Base-by-base conservation (phyloP, 2,329 filamentous ascomycete species). In the Penicillium sp. region DNA sequence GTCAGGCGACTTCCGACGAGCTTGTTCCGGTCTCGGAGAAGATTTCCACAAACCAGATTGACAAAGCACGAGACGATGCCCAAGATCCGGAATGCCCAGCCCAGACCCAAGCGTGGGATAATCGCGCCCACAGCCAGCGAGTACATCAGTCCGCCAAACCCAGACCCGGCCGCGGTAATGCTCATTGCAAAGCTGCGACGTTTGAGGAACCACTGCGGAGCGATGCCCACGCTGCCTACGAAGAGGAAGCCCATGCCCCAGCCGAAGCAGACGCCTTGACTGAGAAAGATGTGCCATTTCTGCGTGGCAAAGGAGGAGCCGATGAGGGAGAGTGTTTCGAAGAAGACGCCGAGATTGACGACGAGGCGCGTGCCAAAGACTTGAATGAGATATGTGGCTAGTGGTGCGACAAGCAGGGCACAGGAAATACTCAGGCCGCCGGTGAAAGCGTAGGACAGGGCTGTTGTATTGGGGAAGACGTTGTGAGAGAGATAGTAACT, bases 231-330 rank as follows among this genome's bases (percentile, higher is more conserved):
- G 22, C 77, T 80, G 7, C 81, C 84, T 3, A 85, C 83, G 65
- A 86, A 87, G 1, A 86, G 73, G 60, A 87, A 87, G 0, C 85
- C 85, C 81, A 87, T 85, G 0, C 85, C 85, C 68, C 81, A 80
- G 16, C 85, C 85, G 65, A 87, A 87, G 64, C 84, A 86, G 10
- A 87, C 74, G 2, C 85, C 85, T 63, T 88, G 85, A 41, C 77
- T 79, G 1, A 87, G 78, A 61, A 86, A 85, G 9, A 88, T 76
- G 27, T 87, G 85, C 83, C 85, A 87, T 63, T 84, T 83, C 31
- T 80, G 65, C 0, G 65, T 78, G 13, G 83, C 81, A 61, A 87
- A 87, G 16, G 79, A 83, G 2, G 85, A 83, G 4, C 80, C 81
- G 50, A 87, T 83, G 31, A 87, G 77, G 22, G 81, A 82, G 1